phyloP scores from a whole-genome alignment of 2,329 filamentous ascomycete species.

The Microcyclosporella mali region DNA sequence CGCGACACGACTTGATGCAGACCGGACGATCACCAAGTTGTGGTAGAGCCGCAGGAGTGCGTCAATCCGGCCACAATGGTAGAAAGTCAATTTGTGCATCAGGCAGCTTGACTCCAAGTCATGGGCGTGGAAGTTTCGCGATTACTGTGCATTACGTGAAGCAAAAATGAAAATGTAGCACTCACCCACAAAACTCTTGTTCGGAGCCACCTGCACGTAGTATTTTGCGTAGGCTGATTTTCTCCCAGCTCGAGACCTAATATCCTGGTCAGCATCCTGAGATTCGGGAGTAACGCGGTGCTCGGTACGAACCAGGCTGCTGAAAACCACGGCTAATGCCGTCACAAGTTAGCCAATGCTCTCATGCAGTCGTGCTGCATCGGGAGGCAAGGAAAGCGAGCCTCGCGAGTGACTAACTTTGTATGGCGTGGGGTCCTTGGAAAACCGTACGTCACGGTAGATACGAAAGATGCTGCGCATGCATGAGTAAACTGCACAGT shows the following conservation, averaged over 20 bases:
- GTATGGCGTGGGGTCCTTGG: slow-evolving; percentile 77
- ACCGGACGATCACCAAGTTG: no score
- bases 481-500: slow-evolving; percentile 7
- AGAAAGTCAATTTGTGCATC: background rate
- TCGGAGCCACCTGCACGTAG: slow-evolving; percentile 76
- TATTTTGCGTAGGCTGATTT: slow-evolving; percentile 86
- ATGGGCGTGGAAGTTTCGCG: background rate
- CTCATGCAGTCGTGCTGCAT: slow-evolving; percentile 4
- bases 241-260: slow-evolving; percentile 68
- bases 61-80: background rate
- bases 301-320: slow-evolving; percentile 61
- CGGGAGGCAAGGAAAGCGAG: no score
- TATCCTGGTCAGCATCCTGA: slow-evolving; percentile 5
- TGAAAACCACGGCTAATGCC: slow-evolving; percentile 64
- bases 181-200: slow-evolving; percentile 64
- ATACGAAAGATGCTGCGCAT: slow-evolving; percentile 65
- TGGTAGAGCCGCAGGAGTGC: no score
- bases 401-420: slow-evolving; percentile 57
- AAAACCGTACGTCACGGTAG: slow-evolving; percentile 80
- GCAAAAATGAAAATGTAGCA: slow-evolving; percentile 16
- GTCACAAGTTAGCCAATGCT: slow-evolving; percentile 14
- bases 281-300: background rate
- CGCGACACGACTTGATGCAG: no score
- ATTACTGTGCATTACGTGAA: slow-evolving; percentile 1
- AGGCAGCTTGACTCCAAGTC: background rate